These are phyloP conservation scores for Fraxinus americana DNA, from an alignment of 257 asterid species.

Conservation along the genomic window DNA sequence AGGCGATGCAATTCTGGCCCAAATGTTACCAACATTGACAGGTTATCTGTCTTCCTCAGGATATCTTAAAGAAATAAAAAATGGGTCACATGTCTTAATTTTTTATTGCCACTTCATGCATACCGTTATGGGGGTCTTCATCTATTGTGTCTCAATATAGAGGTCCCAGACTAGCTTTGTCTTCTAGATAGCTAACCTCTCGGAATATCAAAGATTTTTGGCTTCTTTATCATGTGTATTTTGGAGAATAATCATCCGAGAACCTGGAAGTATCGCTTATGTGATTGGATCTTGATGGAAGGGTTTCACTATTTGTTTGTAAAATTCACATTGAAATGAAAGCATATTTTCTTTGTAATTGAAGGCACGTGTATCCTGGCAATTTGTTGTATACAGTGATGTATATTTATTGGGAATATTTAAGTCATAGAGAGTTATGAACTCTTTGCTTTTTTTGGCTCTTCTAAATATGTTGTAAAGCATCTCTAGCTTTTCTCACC, in stretches of 20 bases:
- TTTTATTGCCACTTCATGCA: not conserved
- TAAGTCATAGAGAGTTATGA: constrained; percentile 10
- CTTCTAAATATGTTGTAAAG: not conserved
- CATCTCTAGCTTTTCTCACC: not conserved
- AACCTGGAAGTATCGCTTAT: constrained; percentile 6
- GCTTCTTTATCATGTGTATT: not conserved
- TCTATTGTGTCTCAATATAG: not conserved
- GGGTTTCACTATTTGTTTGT: not conserved
- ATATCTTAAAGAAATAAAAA: not conserved
- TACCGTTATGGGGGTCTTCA: not conserved
- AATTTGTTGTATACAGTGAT: not conserved
- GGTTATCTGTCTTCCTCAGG: constrained; percentile 35
- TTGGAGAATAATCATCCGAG: not conserved
- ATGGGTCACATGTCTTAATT: not conserved
- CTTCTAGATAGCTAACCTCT: not conserved
- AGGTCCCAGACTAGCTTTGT: not conserved
- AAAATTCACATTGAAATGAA: not conserved
- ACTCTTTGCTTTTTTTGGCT: not conserved
- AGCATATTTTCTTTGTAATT: not conserved
- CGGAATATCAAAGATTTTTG: not conserved
- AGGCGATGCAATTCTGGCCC: constrained; percentile 50
- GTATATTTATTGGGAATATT: not conserved
- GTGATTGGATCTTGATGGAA: not conserved
- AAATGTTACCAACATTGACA: constrained; percentile 56
- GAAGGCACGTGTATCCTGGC: not conserved